phyloP scores from a whole-genome alignment of 306 rosid genomes.

The Albizia julibrissin region DNA sequence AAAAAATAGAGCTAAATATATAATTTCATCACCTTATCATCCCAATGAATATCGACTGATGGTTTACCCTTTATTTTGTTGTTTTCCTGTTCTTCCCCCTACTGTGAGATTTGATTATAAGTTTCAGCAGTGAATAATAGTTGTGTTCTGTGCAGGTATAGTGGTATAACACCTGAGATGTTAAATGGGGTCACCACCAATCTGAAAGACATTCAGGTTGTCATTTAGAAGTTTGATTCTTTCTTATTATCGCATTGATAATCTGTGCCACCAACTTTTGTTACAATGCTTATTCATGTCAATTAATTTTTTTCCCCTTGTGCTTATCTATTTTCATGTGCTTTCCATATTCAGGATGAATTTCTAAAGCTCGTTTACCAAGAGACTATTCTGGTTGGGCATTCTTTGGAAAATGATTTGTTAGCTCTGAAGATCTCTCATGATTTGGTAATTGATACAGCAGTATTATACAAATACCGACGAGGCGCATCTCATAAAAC shows the following conservation, averaged over 20 bases:
- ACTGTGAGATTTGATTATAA: neutral
- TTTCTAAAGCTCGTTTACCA: constrained; percentile 76
- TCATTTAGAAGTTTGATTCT: constrained; percentile 28
- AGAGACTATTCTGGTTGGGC: constrained; percentile 89
- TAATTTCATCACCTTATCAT: neutral
- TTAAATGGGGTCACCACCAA: constrained; percentile 79
- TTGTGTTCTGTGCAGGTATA: constrained; percentile 60
- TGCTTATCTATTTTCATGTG: constrained; percentile 45
- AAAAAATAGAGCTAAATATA: neutral
- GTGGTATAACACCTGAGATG: constrained; percentile 95
- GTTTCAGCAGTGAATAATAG: constrained; percentile 1
- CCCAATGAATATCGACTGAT: neutral
- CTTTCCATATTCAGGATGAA: constrained; percentile 62
- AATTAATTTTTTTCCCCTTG: constrained; percentile 26
- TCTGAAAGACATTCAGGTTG: constrained; percentile 90
- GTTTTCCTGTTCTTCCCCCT: neutral
- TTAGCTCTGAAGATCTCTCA: constrained; percentile 83
- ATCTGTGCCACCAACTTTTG: constrained; percentile 9
- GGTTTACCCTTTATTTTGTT: neutral
- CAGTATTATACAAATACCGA: constrained; percentile 74
- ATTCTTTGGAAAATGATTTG: constrained; percentile 92
- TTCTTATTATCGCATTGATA: constrained; percentile 28
- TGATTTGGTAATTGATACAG: constrained; percentile 78
- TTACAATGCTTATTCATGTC: constrained; percentile 30
- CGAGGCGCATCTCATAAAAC: constrained; percentile 74